Evolutionary conservation across 495 filamentous ascomycete genomes (phyloP).

Genomic region (Cudoniella acicularis): DNA sequence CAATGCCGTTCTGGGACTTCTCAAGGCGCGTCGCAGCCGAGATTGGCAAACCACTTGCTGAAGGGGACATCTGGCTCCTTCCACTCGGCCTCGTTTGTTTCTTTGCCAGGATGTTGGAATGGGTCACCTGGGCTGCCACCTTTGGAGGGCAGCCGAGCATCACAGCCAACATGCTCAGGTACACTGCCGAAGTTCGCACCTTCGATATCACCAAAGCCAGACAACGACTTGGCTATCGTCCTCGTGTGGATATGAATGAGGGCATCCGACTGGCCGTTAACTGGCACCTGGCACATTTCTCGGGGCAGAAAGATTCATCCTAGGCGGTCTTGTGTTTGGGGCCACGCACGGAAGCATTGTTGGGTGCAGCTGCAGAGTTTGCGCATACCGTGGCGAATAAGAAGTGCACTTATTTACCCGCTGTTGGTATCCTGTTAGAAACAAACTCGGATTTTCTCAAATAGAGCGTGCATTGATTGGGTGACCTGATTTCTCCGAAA

Average conservation of each 20-base stretch:
- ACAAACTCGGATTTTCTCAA: no score
- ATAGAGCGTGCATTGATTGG: no score
- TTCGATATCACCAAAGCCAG: slow-evolving; percentile 61
- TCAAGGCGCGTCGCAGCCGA: slow-evolving; percentile 50
- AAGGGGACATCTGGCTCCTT: not conserved
- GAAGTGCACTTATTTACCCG: no score
- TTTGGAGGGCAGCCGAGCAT: not conserved
- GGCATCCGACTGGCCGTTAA: slow-evolving; percentile 65
- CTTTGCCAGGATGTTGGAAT: not conserved
- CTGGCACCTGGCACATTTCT: not conserved
- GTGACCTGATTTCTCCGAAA: no score
- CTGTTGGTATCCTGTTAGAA: no score
- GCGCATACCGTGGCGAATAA: no score
- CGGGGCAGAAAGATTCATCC: not conserved
- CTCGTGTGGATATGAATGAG: slow-evolving; percentile 66
- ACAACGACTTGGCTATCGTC: slow-evolving; percentile 65
- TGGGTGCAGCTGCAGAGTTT: no score
- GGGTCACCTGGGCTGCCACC: not conserved
- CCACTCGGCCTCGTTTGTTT: not conserved
- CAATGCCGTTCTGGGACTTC: slow-evolving; percentile 94
- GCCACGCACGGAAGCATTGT: no score
- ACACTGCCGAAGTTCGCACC: not conserved
- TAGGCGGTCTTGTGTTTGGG: no score
- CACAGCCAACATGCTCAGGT: not conserved
- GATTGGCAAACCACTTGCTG: not conserved